Evolutionary conservation across 2,329 filamentous ascomycete genomes (phyloP).

Genomic region (Whalleya microplaca): DNA sequence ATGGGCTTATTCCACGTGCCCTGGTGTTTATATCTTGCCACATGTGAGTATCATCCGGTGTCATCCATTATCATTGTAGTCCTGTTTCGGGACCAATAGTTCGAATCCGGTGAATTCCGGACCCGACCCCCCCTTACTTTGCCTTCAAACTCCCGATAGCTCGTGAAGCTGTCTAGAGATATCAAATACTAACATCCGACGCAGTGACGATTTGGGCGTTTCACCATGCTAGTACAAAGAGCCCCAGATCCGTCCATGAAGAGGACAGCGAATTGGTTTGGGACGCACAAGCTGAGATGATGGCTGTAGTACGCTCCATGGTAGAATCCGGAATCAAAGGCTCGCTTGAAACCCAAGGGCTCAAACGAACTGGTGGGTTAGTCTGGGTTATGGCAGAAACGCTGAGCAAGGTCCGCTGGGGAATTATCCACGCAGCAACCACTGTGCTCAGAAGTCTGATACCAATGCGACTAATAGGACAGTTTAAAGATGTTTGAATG

Average conservation of each 20-base stretch:
- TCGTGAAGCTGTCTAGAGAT: neutral
- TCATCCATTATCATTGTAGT: neutral
- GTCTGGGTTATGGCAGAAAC: constrained; percentile 59
- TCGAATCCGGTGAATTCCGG: neutral
- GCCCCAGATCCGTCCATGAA: constrained; percentile 24
- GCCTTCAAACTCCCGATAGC: neutral
- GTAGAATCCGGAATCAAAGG: constrained; percentile 41
- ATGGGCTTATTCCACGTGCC: constrained; percentile 63
- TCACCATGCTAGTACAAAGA: constrained; percentile 45
- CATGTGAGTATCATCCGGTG: constrained; percentile 25
- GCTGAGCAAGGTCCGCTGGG: constrained; percentile 62
- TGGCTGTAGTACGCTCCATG: constrained; percentile 45
- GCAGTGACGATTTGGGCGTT: constrained; percentile 59
- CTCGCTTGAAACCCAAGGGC: constrained; percentile 40
- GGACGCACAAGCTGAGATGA: constrained; percentile 55
- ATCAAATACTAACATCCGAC: neutral
- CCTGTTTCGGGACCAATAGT: neutral
- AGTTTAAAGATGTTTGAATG: constrained; percentile 21
- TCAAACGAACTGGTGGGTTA: constrained; percentile 54
- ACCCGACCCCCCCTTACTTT: neutral
- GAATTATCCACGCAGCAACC: constrained; percentile 64
- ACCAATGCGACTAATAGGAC: constrained; percentile 29
- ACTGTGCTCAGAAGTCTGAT: constrained; percentile 49
- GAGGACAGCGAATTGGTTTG: constrained; percentile 54
- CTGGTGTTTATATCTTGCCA: constrained; percentile 65